Conservation (phyloP, 2,329 filamentous ascomycete species). For the Rhynchosporium agropyri region DNA sequence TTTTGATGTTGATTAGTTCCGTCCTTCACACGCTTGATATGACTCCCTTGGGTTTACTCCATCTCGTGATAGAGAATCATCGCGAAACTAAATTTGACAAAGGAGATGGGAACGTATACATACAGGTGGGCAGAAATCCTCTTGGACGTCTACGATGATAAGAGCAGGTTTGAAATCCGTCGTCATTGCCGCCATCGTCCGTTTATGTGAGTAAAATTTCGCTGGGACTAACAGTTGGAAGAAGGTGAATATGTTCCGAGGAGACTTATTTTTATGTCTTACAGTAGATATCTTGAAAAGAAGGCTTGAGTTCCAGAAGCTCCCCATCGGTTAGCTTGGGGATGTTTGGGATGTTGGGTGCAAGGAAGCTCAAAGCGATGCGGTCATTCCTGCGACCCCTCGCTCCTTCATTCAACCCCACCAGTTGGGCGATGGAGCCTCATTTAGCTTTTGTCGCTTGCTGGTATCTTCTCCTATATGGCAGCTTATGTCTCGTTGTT, state of each 20-base stretch:
- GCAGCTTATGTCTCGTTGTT: no score
- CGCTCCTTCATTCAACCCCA: conserved; percentile 3
- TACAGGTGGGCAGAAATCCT: conserved; percentile 93
- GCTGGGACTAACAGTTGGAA: background rate
- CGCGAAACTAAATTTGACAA: background rate
- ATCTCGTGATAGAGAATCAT: background rate
- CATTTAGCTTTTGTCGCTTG: background rate
- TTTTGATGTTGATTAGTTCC: background rate
- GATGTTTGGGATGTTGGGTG: background rate
- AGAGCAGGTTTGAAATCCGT: conserved; percentile 55
- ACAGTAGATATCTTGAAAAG: background rate
- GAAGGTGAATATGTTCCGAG: background rate
- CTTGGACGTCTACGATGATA: conserved; percentile 84
- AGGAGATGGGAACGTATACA: conserved; percentile 57
- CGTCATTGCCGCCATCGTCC: conserved; percentile 18
- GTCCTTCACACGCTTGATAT: background rate
- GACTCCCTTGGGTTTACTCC: background rate
- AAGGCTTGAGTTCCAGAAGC: background rate
- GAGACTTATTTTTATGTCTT: background rate
- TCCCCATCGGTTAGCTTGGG: background rate
- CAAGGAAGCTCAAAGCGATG: background rate
- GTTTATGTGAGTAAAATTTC: background rate
- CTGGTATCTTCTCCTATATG: no score
- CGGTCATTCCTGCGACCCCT: conserved; percentile 11
- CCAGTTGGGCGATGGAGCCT: background rate